Conservation (phyloP, 768 basidiomycete genomes). For the Termitomyces sp. region DNA sequence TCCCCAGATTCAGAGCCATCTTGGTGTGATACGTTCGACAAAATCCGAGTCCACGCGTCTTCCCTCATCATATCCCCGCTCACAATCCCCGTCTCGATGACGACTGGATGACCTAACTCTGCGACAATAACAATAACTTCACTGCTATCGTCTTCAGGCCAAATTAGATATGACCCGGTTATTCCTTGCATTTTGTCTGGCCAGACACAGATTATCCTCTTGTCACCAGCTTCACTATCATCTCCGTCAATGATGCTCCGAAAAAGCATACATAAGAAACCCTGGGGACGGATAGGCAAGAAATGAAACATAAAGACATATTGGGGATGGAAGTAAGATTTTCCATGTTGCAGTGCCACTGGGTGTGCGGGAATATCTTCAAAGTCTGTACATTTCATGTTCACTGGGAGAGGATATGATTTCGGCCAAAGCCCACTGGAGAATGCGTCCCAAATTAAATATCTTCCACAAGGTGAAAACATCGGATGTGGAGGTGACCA, state of each 20-base stretch:
- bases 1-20: no score
- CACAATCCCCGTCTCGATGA: slow-evolving; percentile 1
- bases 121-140: not conserved
- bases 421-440: not conserved
- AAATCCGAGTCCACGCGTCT: not conserved
- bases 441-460: not conserved
- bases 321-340: not conserved
- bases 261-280: not conserved
- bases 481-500: not conserved
- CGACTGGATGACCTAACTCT: not conserved
- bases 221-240: not conserved
- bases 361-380: not conserved
- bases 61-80: slow-evolving; percentile 5
- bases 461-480: not conserved
- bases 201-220: not conserved
- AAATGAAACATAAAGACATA: not conserved
- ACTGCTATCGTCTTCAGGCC: not conserved
- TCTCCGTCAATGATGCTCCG: not conserved
- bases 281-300: no score
- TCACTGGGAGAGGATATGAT: no score
- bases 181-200: not conserved
- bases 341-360: not conserved
- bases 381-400: not conserved
- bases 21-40: no score
- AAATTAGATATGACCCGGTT: not conserved